Percentiles rank a stretch among this genome's conserved stretches.
These are phyloP conservation scores for Craspedostauros australis DNA, from an alignment of 108 stramenopile genomes.

Conservation along the genomic window DNA sequence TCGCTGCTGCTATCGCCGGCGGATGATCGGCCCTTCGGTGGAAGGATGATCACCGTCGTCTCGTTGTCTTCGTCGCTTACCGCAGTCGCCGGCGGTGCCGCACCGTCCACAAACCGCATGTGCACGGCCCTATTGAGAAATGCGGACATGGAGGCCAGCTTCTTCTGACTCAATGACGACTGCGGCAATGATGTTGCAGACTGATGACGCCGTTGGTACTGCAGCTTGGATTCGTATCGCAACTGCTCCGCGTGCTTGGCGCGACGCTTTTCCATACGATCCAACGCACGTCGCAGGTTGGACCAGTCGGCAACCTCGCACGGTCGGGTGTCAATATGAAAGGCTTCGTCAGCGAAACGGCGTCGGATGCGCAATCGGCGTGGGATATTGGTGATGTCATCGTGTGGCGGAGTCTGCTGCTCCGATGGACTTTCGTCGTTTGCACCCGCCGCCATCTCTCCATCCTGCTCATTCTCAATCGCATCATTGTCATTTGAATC, in stretches of 20 bases:
- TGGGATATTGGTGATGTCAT: slow-evolving; percentile 20
- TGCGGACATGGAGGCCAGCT: slow-evolving; percentile 7
- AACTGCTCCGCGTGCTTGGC: neutral
- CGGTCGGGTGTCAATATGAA: slow-evolving; percentile 63
- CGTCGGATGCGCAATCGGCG: slow-evolving; percentile 63
- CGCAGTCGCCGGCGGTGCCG: neutral
- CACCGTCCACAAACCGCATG: slow-evolving; percentile 38
- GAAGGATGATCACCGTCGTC: neutral
- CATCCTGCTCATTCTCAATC: no score
- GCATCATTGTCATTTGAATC: no score
- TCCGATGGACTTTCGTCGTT: neutral
- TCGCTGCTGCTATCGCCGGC: neutral
- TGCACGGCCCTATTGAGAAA: slow-evolving; percentile 55
- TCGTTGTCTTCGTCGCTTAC: slow-evolving; percentile 4
- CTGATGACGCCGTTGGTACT: neutral
- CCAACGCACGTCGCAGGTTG: slow-evolving; percentile 7
- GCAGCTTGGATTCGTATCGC: neutral
- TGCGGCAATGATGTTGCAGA: no score
- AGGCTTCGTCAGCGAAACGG: slow-evolving; percentile 62
- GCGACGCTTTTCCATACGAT: slow-evolving; percentile 8
- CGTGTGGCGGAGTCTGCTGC: neutral
- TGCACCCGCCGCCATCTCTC: no score
- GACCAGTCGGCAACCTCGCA: slow-evolving; percentile 27
- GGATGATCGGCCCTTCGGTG: neutral
- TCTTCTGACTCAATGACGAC: no score